Evolutionary conservation across 192 early-diverging fungal species (phyloP).

Genomic region (Radiomyces spectabilis): DNA sequence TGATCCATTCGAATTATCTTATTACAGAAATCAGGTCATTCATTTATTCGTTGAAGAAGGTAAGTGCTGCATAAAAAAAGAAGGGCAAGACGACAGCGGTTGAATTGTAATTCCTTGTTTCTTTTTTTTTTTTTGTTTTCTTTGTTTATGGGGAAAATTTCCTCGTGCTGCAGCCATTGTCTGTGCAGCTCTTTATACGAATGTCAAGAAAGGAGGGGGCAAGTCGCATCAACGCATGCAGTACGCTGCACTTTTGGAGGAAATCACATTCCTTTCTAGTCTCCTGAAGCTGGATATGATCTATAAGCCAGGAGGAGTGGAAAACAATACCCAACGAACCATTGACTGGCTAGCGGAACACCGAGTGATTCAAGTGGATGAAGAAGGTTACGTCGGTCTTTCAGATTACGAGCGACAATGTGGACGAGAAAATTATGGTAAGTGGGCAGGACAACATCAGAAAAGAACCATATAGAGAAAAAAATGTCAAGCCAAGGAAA

Average conservation of each 20-base stretch:
- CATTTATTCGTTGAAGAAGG: slow-evolving; percentile 50
- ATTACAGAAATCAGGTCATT: slow-evolving; percentile 79
- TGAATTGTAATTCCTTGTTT: too few relatives aligned
- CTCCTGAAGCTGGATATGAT: slow-evolving; percentile 77
- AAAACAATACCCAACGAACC: slow-evolving; percentile 55
- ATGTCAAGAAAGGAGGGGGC: slow-evolving; percentile 69
- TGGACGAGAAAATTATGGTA: slow-evolving; percentile 59
- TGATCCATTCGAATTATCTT: slow-evolving; percentile 75
- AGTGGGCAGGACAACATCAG: too few relatives aligned
- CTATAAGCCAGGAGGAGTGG: slow-evolving; percentile 64
- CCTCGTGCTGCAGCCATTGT: slow-evolving; percentile 70
- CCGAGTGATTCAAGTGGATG: slow-evolving; percentile 37
- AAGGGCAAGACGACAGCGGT: too few relatives aligned
- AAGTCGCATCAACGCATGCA: slow-evolving; percentile 57
- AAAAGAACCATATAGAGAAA: too few relatives aligned
- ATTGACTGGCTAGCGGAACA: slow-evolving; percentile 48
- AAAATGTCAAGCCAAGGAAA: neutral
- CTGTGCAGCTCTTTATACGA: slow-evolving; percentile 68
- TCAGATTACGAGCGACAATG: slow-evolving; percentile 41
- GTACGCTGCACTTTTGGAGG: slow-evolving; percentile 44
- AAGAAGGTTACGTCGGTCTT: slow-evolving; percentile 40
- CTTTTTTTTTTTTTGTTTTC: too few relatives aligned
- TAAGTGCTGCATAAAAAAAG: too few relatives aligned
- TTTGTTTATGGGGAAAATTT: too few relatives aligned
- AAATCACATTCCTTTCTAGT: slow-evolving; percentile 67